Evolutionary conservation across 768 basidiomycete genomes (phyloP).

Genomic region (Filobasidium wieringae): DNA sequence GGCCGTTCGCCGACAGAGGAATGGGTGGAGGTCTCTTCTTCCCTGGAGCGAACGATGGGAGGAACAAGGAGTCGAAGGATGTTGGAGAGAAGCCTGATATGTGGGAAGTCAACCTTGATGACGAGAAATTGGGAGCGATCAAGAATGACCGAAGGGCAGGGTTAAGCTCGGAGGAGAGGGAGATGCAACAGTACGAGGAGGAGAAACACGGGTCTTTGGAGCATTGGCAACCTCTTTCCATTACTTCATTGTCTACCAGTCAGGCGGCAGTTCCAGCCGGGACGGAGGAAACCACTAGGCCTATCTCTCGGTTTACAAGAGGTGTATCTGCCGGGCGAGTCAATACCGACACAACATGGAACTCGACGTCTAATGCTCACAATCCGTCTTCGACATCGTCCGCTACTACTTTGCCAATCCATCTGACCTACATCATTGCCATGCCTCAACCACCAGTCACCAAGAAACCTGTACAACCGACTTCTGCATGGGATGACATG

Average conservation of each 20-base stretch:
- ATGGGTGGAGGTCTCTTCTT: neutral
- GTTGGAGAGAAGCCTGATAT: constrained; percentile 10
- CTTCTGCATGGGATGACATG: neutral
- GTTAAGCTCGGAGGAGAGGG: neutral
- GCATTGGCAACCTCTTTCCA: constrained; percentile 4
- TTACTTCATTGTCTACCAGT: constrained; percentile 1
- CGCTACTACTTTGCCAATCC: constrained; percentile 1
- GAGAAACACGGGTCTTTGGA: neutral
- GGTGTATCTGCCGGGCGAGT: neutral
- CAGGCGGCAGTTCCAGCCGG: neutral
- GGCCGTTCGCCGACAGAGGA: constrained; percentile 3
- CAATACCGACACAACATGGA: neutral
- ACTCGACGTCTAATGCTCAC: neutral
- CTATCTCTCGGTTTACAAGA: neutral
- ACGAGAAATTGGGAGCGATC: neutral
- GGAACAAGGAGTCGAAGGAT: constrained; percentile 5
- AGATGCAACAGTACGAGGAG: neutral
- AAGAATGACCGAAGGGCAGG: neutral
- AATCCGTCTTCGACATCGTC: neutral
- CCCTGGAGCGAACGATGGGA: neutral
- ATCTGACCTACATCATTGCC: constrained; percentile 8
- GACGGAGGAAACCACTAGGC: neutral
- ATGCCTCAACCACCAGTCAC: neutral
- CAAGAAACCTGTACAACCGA: neutral
- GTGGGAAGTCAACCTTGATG: constrained; percentile 4